Evolutionary conservation across 2,329 filamentous ascomycete genomes (phyloP).

Genomic region (Orbilia javanica): DNA sequence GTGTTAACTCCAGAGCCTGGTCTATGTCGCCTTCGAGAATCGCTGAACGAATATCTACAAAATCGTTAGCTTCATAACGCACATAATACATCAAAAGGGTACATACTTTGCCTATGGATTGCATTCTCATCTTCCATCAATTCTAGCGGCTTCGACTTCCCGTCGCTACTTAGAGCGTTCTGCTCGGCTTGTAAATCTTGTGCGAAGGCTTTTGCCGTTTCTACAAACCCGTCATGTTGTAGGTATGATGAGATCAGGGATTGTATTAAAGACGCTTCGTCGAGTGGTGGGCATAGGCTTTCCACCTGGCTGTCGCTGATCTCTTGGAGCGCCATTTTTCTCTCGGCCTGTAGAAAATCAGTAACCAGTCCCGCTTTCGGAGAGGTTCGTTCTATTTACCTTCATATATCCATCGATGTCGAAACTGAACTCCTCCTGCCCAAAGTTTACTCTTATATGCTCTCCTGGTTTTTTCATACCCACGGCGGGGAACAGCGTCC

Average conservation of each 20-base stretch:
- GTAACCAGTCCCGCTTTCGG: conserved; percentile 17
- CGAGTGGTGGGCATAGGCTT: conserved; percentile 73
- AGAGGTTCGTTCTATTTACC: conserved; percentile 67
- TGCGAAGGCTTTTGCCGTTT: conserved; percentile 89
- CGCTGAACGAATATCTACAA: conserved; percentile 81
- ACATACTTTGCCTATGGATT: conserved; percentile 83
- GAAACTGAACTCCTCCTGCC: conserved; percentile 83
- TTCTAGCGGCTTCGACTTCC: conserved; percentile 69
- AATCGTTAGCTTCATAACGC: conserved; percentile 25
- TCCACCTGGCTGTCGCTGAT: conserved; percentile 74
- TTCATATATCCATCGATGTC: conserved; percentile 89
- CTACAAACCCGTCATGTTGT: conserved; percentile 93
- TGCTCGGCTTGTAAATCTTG: conserved; percentile 82
- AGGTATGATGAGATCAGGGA: conserved; percentile 80
- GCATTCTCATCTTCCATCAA: conserved; percentile 87
- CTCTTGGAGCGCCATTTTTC: conserved; percentile 71
- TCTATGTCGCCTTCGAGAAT: conserved; percentile 95
- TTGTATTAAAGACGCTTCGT: conserved; percentile 84
- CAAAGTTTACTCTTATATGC: conserved; percentile 75
- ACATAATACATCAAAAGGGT: conserved; percentile 9
- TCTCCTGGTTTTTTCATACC: conserved; percentile 76
- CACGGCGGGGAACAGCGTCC: conserved; percentile 75
- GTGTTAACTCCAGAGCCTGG: conserved; percentile 83
- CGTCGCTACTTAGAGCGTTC: conserved; percentile 71
- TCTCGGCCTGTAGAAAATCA: conserved; percentile 70